These are phyloP conservation scores for Pyrenula aspistea DNA, from an alignment of 495 filamentous ascomycete genomes.

Conservation along the genomic window DNA sequence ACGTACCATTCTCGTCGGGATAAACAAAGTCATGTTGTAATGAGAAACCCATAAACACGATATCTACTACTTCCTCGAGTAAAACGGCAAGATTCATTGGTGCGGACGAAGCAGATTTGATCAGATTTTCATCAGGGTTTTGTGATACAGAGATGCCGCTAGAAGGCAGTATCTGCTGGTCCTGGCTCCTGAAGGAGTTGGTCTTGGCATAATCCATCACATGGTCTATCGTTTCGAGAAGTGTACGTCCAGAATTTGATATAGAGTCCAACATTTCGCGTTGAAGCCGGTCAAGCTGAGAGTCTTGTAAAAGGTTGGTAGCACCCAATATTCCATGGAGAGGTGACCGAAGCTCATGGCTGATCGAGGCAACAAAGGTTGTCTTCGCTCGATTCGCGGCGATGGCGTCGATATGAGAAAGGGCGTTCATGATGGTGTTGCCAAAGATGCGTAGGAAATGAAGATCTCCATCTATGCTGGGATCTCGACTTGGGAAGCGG, in stretches of 20 bases:
- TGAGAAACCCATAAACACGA: conserved; percentile 37
- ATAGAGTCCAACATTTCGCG: conserved; percentile 50
- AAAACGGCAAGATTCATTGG: conserved; percentile 30
- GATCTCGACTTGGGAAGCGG: conserved; percentile 25
- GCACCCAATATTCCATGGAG: conserved; percentile 57
- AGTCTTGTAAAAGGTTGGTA: conserved; percentile 51
- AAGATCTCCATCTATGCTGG: conserved; percentile 32
- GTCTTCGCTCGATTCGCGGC: conserved; percentile 45
- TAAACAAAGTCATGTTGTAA: conserved; percentile 14
- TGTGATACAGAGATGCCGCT: conserved; percentile 5
- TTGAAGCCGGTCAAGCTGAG: conserved; percentile 35
- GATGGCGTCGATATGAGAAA: conserved; percentile 38
- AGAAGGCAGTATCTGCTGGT: conserved; percentile 1
- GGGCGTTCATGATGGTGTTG: conserved; percentile 47
- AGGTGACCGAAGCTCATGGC: conserved; percentile 62
- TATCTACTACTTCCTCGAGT: conserved; percentile 47
- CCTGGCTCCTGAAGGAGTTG: conserved; percentile 19
- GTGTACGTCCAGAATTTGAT: conserved; percentile 49
- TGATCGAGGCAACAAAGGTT: conserved; percentile 60
- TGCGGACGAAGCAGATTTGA: conserved; percentile 2
- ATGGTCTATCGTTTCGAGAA: conserved; percentile 61
- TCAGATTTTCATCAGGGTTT: conserved; percentile 3
- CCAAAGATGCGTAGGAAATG: conserved; percentile 46
- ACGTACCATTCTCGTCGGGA: background rate
- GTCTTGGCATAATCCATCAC: conserved; percentile 49